phyloP scores from a whole-genome alignment of 192 early-diverging fungal species.

The Chytriomyces sp. region DNA sequence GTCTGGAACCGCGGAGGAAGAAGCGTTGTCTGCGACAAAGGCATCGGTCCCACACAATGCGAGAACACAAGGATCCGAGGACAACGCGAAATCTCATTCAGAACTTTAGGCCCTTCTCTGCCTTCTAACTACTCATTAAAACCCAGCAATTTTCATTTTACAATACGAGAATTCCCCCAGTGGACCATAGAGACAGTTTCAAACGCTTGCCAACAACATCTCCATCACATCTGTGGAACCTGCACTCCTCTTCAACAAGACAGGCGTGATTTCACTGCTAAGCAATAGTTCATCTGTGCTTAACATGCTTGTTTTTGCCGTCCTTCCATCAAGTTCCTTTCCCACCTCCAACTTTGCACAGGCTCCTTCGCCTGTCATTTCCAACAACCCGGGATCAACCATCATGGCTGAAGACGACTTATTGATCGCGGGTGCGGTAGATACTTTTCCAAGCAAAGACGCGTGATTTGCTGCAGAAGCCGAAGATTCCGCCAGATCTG shows the following conservation, averaged over 20 bases:
- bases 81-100: no score
- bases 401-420: background rate
- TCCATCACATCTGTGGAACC: conserved; percentile 13
- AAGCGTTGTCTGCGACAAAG: no score
- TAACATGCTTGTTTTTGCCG: background rate
- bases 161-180: no score
- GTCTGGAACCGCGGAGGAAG: no score
- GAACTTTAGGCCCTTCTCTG: no score
- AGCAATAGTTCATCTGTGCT: conserved; percentile 3
- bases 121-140: no score
- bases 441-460: background rate
- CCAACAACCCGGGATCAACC: background rate
- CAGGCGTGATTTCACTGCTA: conserved; percentile 1
- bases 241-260: background rate
- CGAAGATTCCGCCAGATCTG: background rate
- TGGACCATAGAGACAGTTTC: no score
- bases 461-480: background rate
- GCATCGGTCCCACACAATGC: no score
- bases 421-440: background rate
- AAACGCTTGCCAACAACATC: conserved; percentile 4
- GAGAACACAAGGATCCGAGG: no score
- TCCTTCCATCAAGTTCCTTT: background rate
- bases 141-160: no score
- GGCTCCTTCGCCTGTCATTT: no score
- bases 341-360: background rate